Base-by-base conservation (phyloP, 1,284 basidiomycete species). In the Xerocomus amazonicus region DNA sequence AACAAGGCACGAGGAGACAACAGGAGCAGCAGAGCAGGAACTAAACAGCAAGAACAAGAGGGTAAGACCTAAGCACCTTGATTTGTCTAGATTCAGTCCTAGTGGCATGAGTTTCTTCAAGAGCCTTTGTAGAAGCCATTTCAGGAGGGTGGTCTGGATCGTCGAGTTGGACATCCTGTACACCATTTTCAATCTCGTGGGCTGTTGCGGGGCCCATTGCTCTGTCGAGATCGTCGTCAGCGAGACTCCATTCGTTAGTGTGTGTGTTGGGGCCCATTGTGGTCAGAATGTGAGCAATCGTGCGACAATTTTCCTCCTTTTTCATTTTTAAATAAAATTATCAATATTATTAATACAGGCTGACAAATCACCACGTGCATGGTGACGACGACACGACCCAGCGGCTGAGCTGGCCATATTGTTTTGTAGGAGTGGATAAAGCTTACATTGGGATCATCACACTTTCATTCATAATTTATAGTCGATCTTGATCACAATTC, bases 21-120 rank as follows among this genome's bases (percentile, higher is more conserved):
- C n/a, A 47, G 43, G 41, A 51, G 61, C 40, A 51, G 54, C 51
- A 66, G 62, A 52, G 59, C 52, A 54, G 48, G 58, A 56, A 69
- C 28, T 38, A 53, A 54, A 59, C 23, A 62, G 56, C 53, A 67
- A 60, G 57, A 74, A 71, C 69, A 67, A 69, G 71, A 75, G 77
- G 79, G 66, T 50, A 47, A 77, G 78, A 81, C 77, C 79, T 85
- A 90, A 88, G 86, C 87, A 90, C 87, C 87, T 90, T 90, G 78
- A 84, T 74, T 74, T 86, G 84, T 76, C 87, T 89, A 61, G 70
- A 63, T 51, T 77, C 76, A 56, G 68, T 69, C 65, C 66, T 70
- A 23, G 17, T 12, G 32, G 16, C 23, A 23, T 35, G 43, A 0
- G 49, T 19, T 27, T 73, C 75, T 67, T 73, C 74, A 59, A 73